phyloP scores from a whole-genome alignment of 371 early-diverging fungal genomes.

The Circinella minor region DNA sequence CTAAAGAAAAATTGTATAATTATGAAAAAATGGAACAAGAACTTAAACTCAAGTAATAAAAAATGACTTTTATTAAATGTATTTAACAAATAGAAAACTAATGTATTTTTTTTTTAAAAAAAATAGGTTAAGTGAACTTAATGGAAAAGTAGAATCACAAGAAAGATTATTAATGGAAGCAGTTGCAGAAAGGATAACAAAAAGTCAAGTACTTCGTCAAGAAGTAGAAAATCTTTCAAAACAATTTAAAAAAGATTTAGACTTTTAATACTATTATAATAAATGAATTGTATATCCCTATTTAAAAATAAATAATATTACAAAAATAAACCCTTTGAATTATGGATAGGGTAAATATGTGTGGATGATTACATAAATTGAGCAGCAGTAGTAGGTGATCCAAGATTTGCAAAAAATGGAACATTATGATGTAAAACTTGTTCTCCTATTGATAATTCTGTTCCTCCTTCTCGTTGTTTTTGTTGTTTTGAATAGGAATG shows the following conservation, averaged over 20 bases:
- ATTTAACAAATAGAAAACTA: too few relatives aligned
- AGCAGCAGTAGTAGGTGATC: background rate
- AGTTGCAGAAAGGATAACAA: background rate
- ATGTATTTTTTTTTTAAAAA: background rate
- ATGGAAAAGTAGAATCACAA: background rate
- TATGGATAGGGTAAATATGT: too few relatives aligned
- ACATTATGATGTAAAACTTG: slow-evolving; percentile 12
- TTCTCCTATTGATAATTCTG: slow-evolving; percentile 1
- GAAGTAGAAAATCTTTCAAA: background rate
- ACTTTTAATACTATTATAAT: too few relatives aligned
- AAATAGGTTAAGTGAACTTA: background rate
- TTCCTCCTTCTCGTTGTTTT: too few relatives aligned
- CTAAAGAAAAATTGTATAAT: background rate
- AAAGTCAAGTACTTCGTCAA: background rate
- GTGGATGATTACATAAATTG: background rate
- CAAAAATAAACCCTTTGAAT: too few relatives aligned
- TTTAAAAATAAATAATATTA: too few relatives aligned
- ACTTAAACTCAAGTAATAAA: background rate
- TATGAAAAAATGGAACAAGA: background rate
- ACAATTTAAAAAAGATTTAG: background rate
- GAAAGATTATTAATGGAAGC: background rate
- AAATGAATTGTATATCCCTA: too few relatives aligned
- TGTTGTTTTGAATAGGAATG: background rate
- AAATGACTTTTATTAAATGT: too few relatives aligned
- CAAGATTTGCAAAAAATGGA: slow-evolving; percentile 7